Evolutionary conservation across 768 basidiomycete species (phyloP), one percentile per base, ranked within the genome.

Genomic region (Amanita fuliginea): DNA sequence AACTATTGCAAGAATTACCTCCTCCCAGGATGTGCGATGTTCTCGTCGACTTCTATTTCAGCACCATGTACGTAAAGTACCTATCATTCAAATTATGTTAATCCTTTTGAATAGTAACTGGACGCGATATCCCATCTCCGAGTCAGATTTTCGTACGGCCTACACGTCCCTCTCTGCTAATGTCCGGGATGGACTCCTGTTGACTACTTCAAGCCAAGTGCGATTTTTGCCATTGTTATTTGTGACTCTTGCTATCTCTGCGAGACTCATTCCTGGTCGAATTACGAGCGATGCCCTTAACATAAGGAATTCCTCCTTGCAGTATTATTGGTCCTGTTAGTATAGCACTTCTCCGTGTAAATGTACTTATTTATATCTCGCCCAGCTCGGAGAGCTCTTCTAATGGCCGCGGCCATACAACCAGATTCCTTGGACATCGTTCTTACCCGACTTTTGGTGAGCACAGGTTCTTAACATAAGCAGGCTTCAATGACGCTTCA

Each of bases 261-360:
- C 84, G 11, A 71, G 92, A 53, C 69, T 95, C 21, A 88, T 92
- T 3, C 91, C 93, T 3, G 90, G 92, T 57, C 73, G 77, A 51
- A 79, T 95, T 56, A 86, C 74, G 28, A 91, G 90, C 1, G 87
- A 92, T 63, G 78, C 83, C 50, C 76, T 81, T 41, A 79, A 71
- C 39, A 73, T 86, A 47, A 75, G 86, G 59, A 70, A 91, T 22
- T 90, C 86, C 6, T 92, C 90, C 33, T 67, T 91, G 45, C 78
- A 91, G 53, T 95, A 91, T 69, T 95, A 96, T 60, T 97, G 93
- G 93, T 89, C 86, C 48, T 94, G 91, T 94, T 60, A 66, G 91
- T 75, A 37, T 10, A 45, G 34, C 14, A 21, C 33, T n/a, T 40
- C 5, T 41, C 42, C 21, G 16, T 21, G 26, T 7, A 40, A 47